phyloP scores from a whole-genome alignment of 2,329 filamentous ascomycete species.

The Harringtonia aguacate region DNA sequence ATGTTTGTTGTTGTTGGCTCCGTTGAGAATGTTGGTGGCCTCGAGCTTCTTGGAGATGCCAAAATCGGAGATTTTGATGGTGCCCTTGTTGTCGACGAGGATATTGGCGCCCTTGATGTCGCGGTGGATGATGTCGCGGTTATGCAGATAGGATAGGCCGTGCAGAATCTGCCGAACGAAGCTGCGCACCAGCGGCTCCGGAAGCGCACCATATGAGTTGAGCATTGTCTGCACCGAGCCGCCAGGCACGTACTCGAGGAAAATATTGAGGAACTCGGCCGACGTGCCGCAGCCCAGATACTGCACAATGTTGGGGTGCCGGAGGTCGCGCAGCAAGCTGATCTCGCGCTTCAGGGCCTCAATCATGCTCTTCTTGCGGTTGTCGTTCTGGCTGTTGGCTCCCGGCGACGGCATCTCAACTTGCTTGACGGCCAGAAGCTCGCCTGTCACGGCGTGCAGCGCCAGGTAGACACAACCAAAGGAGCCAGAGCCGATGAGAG shows the following conservation, averaged over 20 bases:
- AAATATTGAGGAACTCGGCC: constrained; percentile 91
- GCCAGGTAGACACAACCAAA: constrained; percentile 95
- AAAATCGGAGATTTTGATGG: constrained; percentile 98
- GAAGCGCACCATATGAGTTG: constrained; percentile 91
- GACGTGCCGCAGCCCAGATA: constrained; percentile 94
- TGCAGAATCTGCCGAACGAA: constrained; percentile 94
- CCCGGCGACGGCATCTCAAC: constrained; percentile 79
- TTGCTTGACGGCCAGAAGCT: constrained; percentile 97
- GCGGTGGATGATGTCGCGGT: constrained; percentile 90
- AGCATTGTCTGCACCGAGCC: constrained; percentile 98
- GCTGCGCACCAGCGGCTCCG: constrained; percentile 86
- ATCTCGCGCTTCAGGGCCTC: constrained; percentile 96
- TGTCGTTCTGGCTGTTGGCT: constrained; percentile 69
- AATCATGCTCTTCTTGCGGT: constrained; percentile 96
- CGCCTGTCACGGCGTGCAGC: constrained; percentile 88
- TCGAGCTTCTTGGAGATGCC: constrained; percentile 98
- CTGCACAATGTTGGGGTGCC: constrained; percentile 95
- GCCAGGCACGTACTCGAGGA: constrained; percentile 96
- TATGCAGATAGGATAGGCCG: constrained; percentile 87
- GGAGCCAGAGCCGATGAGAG: constrained; percentile 90
- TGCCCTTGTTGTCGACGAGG: constrained; percentile 96
- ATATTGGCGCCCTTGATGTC: constrained; percentile 99
- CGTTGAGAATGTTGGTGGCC: constrained; percentile 70
- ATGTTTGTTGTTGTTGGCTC: constrained; percentile 56
- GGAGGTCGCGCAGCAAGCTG: constrained; percentile 80